Evolutionary conservation across 331 rosid genomes (phyloP).

Genomic region (Malus hybrid): DNA sequence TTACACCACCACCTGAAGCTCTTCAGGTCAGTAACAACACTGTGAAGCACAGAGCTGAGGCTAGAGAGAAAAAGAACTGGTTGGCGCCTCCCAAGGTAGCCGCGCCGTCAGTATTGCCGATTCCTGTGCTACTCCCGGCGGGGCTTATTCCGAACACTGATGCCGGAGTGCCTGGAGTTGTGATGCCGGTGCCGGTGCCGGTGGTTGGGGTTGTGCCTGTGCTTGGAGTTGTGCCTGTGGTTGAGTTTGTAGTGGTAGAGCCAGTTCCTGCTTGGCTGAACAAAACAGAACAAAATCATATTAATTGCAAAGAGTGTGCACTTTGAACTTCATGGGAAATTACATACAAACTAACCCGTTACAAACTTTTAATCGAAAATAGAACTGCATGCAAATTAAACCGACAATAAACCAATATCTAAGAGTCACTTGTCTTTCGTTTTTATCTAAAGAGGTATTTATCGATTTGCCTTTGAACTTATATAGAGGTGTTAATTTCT

Average conservation of each 20-base stretch:
- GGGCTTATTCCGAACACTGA: slow-evolving; percentile 42
- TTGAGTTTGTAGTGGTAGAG: slow-evolving; percentile 2
- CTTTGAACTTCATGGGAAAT: no score
- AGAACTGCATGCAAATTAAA: no score
- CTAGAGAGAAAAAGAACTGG: slow-evolving; percentile 18
- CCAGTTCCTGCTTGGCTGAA: slow-evolving; percentile 39
- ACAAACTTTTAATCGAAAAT: no score
- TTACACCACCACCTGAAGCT: background rate
- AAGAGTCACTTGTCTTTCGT: no score
- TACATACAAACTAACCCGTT: background rate
- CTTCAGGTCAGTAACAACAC: slow-evolving; percentile 8
- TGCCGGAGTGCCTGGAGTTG: slow-evolving; percentile 6
- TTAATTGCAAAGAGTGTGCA: background rate
- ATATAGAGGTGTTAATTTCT: no score
- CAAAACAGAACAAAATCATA: background rate
- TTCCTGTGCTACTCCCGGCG: slow-evolving; percentile 32
- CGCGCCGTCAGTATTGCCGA: slow-evolving; percentile 7
- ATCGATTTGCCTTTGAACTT: no score
- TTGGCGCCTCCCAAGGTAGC: slow-evolving; percentile 9
- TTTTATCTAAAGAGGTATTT: no score
- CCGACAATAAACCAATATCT: no score
- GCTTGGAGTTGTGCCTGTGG: slow-evolving; percentile 30
- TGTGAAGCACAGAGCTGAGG: slow-evolving; percentile 26
- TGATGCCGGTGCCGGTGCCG: slow-evolving; percentile 18
- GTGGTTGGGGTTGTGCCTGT: slow-evolving; percentile 15